Evolutionary conservation across 306 rosid genomes (phyloP), one percentile per base, ranked within the genome.

Genomic region (cucumber (Cucumis sativus)): DNA sequence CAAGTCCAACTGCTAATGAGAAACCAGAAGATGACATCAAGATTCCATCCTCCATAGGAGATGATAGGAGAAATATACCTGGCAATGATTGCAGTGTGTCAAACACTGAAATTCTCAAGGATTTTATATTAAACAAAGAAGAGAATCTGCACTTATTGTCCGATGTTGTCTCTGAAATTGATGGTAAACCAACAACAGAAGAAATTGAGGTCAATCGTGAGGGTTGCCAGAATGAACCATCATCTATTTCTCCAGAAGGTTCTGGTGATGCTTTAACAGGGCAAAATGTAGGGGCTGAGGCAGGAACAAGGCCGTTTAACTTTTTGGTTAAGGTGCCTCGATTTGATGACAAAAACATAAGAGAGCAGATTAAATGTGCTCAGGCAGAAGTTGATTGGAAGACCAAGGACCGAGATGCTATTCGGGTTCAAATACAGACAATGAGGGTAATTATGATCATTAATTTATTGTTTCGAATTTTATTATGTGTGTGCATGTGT

Each of bases 261-360:
- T 75, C 89, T 16, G 11, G 45, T 14, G 87, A 85, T 77, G 57
- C 83, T 82, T 74, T 68, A 40, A 92, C 84, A 76, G 92, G 80
- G 49, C 86, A 79, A 56, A 84, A 68, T 56, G 64, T 77, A 78
- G 87, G 37, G n/a, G 43, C 83, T 20, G 97, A 92, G 86, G 86
- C 81, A 39, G 92, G 78, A 74, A 86, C 80, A 68, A 88, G 52
- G 78, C 92, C 89, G 5, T 90, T 92, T 81, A 85, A 85, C 85
- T 92, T 65, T 77, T 86, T 90, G 80, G 80, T 90, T 79, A 86
- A 84, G 85, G 58, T 82, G 52, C 98, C 96, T 12, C 83, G 94
- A 87, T 85, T 74, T 56, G 96, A 91, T 67, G 88, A 89, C 2
- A 90, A 78, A 47, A 87, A 83, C 51, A 59, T 89, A 10, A 91